These are phyloP conservation scores for Magnaporthales sp. DNA, from an alignment of 2,329 filamentous ascomycete species.

Conservation along the genomic window DNA sequence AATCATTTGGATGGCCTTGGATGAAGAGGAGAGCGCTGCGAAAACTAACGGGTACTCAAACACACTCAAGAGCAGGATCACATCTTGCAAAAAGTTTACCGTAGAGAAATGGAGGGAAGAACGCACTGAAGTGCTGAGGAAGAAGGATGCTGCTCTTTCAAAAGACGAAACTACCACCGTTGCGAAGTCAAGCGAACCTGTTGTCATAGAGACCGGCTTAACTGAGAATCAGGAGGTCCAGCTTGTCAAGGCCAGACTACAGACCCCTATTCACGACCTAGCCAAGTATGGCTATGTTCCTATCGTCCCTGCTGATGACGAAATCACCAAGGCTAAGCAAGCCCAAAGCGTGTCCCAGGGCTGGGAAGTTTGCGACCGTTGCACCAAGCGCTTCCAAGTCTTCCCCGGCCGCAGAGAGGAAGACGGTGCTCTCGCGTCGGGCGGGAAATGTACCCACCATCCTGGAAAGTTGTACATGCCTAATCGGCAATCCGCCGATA, in stretches of 20 bases:
- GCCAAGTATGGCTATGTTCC: conserved; percentile 68
- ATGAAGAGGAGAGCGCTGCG: conserved; percentile 73
- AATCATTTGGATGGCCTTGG: conserved; percentile 59
- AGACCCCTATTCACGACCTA: conserved; percentile 57
- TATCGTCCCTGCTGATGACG: conserved; percentile 51
- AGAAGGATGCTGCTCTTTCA: neutral
- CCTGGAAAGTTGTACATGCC: conserved; percentile 62
- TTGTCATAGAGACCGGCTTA: conserved; percentile 58
- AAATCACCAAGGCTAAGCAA: conserved; percentile 56
- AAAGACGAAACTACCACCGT: neutral
- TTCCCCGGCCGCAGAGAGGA: conserved; percentile 75
- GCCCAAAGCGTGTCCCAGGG: conserved; percentile 60
- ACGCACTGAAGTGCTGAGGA: conserved; percentile 19
- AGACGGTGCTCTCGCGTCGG: conserved; percentile 67
- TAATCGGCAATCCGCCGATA: conserved; percentile 39
- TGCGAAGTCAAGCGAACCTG: conserved; percentile 4
- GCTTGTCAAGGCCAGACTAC: conserved; percentile 47
- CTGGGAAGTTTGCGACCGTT: conserved; percentile 86
- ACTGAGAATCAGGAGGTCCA: conserved; percentile 57
- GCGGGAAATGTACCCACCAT: conserved; percentile 74
- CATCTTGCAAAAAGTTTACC: conserved; percentile 67
- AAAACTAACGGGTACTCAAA: conserved; percentile 70
- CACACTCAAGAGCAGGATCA: conserved; percentile 72
- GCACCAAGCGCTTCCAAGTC: conserved; percentile 77
- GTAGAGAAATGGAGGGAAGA: conserved; percentile 63